Evolutionary conservation across 257 asterid genomes (phyloP), one percentile per base, ranked within the genome.

Genomic region (Mentha longifolia): DNA sequence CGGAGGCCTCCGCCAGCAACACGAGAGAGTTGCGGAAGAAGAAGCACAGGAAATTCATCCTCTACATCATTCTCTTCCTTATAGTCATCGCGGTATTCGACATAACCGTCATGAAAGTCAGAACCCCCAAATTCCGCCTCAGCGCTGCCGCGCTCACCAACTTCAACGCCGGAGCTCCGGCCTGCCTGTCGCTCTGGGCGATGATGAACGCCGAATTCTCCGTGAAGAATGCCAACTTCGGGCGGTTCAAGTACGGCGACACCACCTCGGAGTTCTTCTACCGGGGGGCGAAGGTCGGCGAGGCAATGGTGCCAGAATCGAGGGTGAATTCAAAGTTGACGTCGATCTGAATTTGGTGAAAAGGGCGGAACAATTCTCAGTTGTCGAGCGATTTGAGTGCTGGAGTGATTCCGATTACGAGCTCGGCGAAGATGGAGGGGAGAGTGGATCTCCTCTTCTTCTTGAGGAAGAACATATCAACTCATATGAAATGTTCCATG

Each of bases 211-310:
- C 77, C 16, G 71, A 61, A 20, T 33, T 87, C 19, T 45, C 78
- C 7, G 37, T 87, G n/a, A 79, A 72, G 77, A 87, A 87, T 78
- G 1, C 66, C n/a, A n/a, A n/a, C n/a, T n/a, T n/a, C n/a, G n/a
- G n/a, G n/a, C n/a, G n/a, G n/a, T n/a, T n/a, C n/a, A n/a, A n/a
- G n/a, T n/a, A n/a, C 76, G 52, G 64, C 12, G 56, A 54, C 61
- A 51, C 75, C 25, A 72, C 51, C 6, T 55, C 82, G 41, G 65
- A 7, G 17, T 81, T 85, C 80, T 66, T n/a, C 30, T 78, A 83
- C n/a, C 51, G 9, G 74, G 0, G 83, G 74, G 1, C 7, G 46
- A 22, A 30, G 25, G 73, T 83, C 9, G 92, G 90, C 11, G 72
- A 69, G 43, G 86, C 41, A 0, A 2, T n/a, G 15, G 60, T 83